Conservation (phyloP, 2,329 filamentous ascomycete genomes). For the Fusarium torreyae region DNA sequence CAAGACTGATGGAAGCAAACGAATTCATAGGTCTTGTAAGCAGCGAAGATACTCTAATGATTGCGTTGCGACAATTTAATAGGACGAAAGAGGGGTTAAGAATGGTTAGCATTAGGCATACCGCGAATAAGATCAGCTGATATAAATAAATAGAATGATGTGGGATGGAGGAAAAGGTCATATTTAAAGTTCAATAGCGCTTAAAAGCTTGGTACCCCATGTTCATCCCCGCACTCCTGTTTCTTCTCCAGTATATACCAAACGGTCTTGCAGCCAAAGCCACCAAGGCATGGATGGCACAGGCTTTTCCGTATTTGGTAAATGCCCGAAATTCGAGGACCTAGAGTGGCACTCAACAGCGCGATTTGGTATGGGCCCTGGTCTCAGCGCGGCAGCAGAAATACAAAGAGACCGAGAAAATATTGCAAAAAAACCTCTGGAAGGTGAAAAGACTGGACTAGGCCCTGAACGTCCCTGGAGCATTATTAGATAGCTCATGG, state of each 20-base stretch:
- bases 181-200: not conserved
- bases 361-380: not conserved
- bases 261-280: not conserved
- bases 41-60: not conserved
- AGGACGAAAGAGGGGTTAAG: not conserved
- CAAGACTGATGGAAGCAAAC: not conserved
- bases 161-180: not conserved
- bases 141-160: too few relatives aligned
- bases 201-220: conserved; percentile 1
- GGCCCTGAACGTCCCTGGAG: not conserved
- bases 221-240: not conserved
- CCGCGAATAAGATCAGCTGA: not conserved
- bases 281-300: not conserved
- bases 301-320: not conserved
- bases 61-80: not conserved
- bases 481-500: not conserved
- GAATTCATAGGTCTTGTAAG: not conserved
- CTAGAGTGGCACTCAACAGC: not conserved
- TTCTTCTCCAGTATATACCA: not conserved
- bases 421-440: not conserved
- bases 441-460: not conserved
- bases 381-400: not conserved
- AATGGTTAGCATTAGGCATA: not conserved
- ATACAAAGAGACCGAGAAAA: not conserved
- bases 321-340: conserved; percentile 4